A percentile compares a stretch with the other conserved stretches of the same genome.
Conservation (phyloP, 495 filamentous ascomycete species). For the Monascus purpureus region DNA sequence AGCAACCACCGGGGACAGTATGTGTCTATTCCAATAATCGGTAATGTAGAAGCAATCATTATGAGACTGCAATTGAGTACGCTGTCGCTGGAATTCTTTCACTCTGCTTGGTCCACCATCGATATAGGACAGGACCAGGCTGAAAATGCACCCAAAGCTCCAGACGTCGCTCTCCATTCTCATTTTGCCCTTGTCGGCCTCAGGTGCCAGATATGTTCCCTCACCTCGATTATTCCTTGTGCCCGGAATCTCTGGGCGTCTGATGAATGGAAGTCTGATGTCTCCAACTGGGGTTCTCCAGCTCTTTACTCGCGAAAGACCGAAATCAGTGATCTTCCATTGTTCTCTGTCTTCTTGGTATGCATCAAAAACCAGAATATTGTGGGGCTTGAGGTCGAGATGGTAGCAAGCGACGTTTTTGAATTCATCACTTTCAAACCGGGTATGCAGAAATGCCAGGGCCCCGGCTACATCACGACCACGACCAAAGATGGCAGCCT, state of each 20-base stretch:
- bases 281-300: neutral
- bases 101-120: slow-evolving; percentile 3
- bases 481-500: slow-evolving; percentile 4
- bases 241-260: slow-evolving; percentile 1
- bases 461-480: slow-evolving; percentile 8
- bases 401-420: slow-evolving; percentile 12
- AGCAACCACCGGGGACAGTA: slow-evolving; percentile 4
- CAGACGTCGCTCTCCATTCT: slow-evolving; percentile 10
- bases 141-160: slow-evolving; percentile 14
- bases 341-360: slow-evolving; percentile 5
- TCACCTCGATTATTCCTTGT: slow-evolving; percentile 3
- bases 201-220: slow-evolving; percentile 13
- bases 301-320: slow-evolving; percentile 9
- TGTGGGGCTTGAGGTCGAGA: slow-evolving; percentile 32
- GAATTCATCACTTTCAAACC: slow-evolving; percentile 2
- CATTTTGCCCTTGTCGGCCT: slow-evolving; percentile 3
- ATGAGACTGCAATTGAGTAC: slow-evolving; percentile 1
- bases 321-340: slow-evolving; percentile 22
- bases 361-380: slow-evolving; percentile 19
- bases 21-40: neutral
- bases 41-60: slow-evolving; percentile 7
- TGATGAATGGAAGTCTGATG: neutral
- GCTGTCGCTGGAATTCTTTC: neutral
- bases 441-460: slow-evolving; percentile 12
- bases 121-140: slow-evolving; percentile 8